A percentile compares a stretch with the other conserved stretches of the same genome.
These are phyloP conservation scores for Emmonsiellopsis sp. DNA, from an alignment of 2,329 filamentous ascomycete genomes.

Conservation along the genomic window DNA sequence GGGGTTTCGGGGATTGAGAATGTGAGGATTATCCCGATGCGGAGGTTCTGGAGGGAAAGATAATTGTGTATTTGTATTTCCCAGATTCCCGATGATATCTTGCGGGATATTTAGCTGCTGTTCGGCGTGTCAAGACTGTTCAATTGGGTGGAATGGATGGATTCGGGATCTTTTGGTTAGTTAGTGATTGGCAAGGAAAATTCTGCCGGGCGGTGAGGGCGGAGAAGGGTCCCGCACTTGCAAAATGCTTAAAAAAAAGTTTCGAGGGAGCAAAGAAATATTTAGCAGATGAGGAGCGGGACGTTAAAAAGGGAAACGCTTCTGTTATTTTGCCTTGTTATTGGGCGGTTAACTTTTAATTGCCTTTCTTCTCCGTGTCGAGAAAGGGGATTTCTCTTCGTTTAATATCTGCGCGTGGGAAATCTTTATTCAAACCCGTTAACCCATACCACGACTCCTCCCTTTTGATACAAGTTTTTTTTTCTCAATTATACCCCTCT, in stretches of 20 bases:
- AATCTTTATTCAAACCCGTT: not conserved
- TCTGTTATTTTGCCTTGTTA: not conserved
- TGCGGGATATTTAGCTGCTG: no score
- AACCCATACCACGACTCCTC: not conserved
- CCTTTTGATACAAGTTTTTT: not conserved
- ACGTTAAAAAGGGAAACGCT: not conserved
- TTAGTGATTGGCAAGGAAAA: not conserved
- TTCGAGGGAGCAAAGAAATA: not conserved
- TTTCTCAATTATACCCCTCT: not conserved
- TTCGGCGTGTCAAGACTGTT: no score
- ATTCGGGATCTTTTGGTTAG: no score
- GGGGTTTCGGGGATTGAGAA: not conserved
- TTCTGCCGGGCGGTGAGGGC: slow-evolving; percentile 25
- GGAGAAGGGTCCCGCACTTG: slow-evolving; percentile 1
- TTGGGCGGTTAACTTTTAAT: not conserved
- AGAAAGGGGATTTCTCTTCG: not conserved
- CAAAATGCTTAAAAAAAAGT: slow-evolving; percentile 1
- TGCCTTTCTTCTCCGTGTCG: not conserved
- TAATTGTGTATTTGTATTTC: no score
- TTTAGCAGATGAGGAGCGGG: not conserved
- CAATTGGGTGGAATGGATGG: no score
- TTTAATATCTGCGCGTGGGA: not conserved
- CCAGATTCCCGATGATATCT: no score
- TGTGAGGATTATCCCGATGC: no score
- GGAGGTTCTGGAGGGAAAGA: no score